A percentile compares a stretch with the other conserved stretches of the same genome.
phyloP scores from a whole-genome alignment of 768 basidiomycete genomes.

The Hygrophorus pudorinus region DNA sequence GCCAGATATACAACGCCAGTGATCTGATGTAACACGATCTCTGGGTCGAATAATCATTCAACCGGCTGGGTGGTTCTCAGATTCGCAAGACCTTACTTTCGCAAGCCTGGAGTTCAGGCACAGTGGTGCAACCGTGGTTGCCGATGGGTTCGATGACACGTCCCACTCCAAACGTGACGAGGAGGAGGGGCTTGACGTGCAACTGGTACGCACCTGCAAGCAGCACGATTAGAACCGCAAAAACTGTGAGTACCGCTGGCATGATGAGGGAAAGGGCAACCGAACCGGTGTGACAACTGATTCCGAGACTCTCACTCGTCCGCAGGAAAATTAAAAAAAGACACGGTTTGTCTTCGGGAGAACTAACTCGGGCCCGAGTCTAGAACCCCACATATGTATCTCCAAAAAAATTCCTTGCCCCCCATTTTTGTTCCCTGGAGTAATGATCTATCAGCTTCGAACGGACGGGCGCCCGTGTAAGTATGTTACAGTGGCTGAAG shows the following conservation, averaged over 20 bases:
- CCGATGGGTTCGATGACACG: slow-evolving; percentile 35
- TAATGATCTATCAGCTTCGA: too few relatives aligned
- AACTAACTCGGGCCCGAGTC: too few relatives aligned
- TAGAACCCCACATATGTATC: too few relatives aligned
- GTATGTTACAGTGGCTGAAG: too few relatives aligned
- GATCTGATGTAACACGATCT: slow-evolving; percentile 32
- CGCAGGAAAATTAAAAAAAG: too few relatives aligned
- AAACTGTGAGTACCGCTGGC: slow-evolving; percentile 17
- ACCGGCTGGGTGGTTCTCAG: slow-evolving; percentile 9
- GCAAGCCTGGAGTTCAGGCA: slow-evolving; percentile 53
- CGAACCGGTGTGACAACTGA: not conserved
- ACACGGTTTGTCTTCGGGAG: too few relatives aligned
- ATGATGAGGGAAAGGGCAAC: too few relatives aligned
- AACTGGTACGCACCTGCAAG: slow-evolving; percentile 37
- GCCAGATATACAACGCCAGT: slow-evolving; percentile 37
- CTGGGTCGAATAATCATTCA: slow-evolving; percentile 16
- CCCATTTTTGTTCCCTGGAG: too few relatives aligned
- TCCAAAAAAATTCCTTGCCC: too few relatives aligned
- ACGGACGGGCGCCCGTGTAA: too few relatives aligned
- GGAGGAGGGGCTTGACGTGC: slow-evolving; percentile 35
- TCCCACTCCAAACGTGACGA: slow-evolving; percentile 28
- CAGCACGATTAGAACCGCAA: slow-evolving; percentile 28
- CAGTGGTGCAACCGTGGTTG: slow-evolving; percentile 35
- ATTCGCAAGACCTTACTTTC: slow-evolving; percentile 35
- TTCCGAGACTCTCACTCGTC: too few relatives aligned